A percentile compares a stretch with the other conserved stretches of the same genome.
Conservation (phyloP, 2,329 filamentous ascomycete species). For the Piedraia hortae region DNA sequence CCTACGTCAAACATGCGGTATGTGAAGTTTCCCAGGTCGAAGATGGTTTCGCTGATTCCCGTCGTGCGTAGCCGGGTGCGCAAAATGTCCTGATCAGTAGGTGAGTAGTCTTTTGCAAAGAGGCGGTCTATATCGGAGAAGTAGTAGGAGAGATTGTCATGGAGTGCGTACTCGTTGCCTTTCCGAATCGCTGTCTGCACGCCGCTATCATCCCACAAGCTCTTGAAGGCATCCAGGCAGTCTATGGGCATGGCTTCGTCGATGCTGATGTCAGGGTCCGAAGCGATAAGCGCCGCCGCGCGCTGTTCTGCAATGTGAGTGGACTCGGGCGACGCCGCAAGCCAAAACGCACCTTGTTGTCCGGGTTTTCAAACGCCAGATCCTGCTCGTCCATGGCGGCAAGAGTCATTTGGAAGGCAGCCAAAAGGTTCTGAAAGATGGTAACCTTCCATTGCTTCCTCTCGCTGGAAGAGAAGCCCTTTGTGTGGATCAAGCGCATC, state of each 20-base stretch:
- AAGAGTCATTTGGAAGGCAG: slow-evolving; percentile 70
- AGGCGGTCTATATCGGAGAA: slow-evolving; percentile 39
- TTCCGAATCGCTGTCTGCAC: slow-evolving; percentile 71
- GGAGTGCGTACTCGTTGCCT: slow-evolving; percentile 86
- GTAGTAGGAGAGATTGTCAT: slow-evolving; percentile 89
- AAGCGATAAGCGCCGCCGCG: slow-evolving; percentile 48
- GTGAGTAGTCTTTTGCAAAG: slow-evolving; percentile 45
- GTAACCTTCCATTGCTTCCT: slow-evolving; percentile 84
- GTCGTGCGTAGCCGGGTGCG: slow-evolving; percentile 76
- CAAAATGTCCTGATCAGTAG: slow-evolving; percentile 80
- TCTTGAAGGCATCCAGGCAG: slow-evolving; percentile 56
- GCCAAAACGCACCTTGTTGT: slow-evolving; percentile 39
- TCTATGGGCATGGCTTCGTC: slow-evolving; percentile 56
- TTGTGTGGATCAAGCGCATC: slow-evolving; percentile 92
- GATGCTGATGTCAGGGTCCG: slow-evolving; percentile 56
- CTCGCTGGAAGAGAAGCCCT: slow-evolving; percentile 72
- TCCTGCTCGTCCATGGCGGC: slow-evolving; percentile 73
- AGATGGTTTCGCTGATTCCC: slow-evolving; percentile 83
- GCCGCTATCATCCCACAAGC: slow-evolving; percentile 57
- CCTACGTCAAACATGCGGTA: slow-evolving; percentile 95
- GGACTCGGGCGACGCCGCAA: too few species aligned
- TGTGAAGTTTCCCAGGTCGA: slow-evolving; percentile 71
- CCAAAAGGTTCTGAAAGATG: slow-evolving; percentile 82
- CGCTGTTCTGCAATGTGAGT: slow-evolving; percentile 27
- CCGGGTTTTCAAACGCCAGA: slow-evolving; percentile 49